Evolutionary conservation across 106 monocot species (phyloP).

Genomic region (Allium sativum): DNA sequence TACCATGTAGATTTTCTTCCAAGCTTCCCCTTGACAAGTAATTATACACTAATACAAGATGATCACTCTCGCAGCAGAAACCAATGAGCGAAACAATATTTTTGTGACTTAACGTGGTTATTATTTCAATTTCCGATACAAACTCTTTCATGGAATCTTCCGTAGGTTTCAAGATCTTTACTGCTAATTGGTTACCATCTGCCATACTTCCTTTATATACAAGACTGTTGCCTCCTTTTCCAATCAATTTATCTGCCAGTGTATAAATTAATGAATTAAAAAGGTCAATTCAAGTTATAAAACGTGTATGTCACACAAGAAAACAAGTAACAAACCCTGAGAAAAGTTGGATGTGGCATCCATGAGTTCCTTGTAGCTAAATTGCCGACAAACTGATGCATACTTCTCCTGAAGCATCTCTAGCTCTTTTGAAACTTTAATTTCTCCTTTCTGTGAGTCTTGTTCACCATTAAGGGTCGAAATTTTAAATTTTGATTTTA

Average conservation of each 20-base stretch:
- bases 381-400: constrained; percentile 44
- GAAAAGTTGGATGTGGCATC: constrained; percentile 72
- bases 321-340: constrained; percentile 26
- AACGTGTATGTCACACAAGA: background rate
- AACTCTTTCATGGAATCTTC: constrained; percentile 43
- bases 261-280: background rate
- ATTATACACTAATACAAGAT: constrained; percentile 62
- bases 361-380: constrained; percentile 52
- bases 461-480: constrained; percentile 11
- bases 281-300: background rate
- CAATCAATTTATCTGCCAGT: constrained; percentile 59
- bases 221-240: constrained; percentile 72
- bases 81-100: constrained; percentile 63
- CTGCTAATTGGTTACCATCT: constrained; percentile 54
- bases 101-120: constrained; percentile 51
- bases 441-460: constrained; percentile 7
- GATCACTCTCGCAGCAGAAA: constrained; percentile 58
- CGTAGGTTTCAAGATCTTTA: constrained; percentile 65
- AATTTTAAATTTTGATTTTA: constrained; percentile 5
- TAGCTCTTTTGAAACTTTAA: constrained; percentile 31
- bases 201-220: constrained; percentile 61
- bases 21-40: constrained; percentile 55
- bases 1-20: constrained; percentile 71
- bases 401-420: constrained; percentile 50
- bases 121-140: constrained; percentile 52